Base-by-base conservation (phyloP, 345 rosid species). In the Hibiscus syriacus region DNA sequence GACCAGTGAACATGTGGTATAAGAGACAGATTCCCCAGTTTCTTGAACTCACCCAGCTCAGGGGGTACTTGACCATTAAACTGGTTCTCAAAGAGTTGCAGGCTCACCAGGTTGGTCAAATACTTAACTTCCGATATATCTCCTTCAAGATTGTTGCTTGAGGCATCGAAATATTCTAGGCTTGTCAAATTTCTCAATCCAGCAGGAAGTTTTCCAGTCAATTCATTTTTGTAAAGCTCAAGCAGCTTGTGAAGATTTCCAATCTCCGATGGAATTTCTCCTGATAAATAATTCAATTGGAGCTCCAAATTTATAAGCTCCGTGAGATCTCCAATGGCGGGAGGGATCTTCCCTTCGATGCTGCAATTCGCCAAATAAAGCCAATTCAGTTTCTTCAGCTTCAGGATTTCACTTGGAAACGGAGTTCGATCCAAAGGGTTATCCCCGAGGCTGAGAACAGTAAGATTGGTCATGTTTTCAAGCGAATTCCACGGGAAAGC, bases 401-500 rank as follows among this genome's bases (percentile, higher is more conserved):
- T 69, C 12, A 83, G 63, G 26, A 90, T 64, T 68, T 82, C 77
- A 0, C 6, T 3, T 0, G 97, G 98, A 72, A 89, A 87, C 56
- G 62, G 67, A n/a, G 82, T 65, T 19, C 60, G 56, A 41, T 82
- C 69, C 5, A 91, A 85, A 3, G 69, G 77, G 61, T 90, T 85
- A 50, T 93, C 98, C 0, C 97, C 97, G 3, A 84, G 14, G 69
- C 96, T 89, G 64, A 93, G 73, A 16, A 59, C 78, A 61, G 80
- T 68, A 30, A 93, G 85, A 16, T 72, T 55, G 2, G 80, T 73
- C 73, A 83, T 78, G 80, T 81, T 86, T 55, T 49, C 72, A 0
- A 90, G 75, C 4, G 96, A 89, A 2, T 73, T 72, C 97, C 94
- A 89, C 0, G 96, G 97, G 55, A 90, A 89, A n/a, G 34, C 61